phyloP scores from a whole-genome alignment of 352 stramenopile genomes.

The Poterioochromonas sp. region DNA sequence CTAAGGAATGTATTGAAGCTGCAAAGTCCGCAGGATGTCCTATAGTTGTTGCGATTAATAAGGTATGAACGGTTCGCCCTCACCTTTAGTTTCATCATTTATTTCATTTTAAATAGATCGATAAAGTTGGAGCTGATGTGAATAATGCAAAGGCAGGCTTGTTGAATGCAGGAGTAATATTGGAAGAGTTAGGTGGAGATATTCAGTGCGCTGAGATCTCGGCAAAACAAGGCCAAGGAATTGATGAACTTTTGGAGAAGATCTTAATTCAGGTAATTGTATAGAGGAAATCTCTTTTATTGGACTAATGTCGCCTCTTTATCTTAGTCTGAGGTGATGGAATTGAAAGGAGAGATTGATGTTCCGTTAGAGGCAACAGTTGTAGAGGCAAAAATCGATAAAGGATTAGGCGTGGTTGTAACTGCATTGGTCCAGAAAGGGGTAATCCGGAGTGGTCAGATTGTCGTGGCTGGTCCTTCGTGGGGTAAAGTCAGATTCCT shows the following conservation, averaged over 20 bases:
- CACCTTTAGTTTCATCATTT: neutral
- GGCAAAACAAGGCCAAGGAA: slow-evolving; percentile 80
- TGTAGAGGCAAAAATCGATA: slow-evolving; percentile 86
- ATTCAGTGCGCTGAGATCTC: slow-evolving; percentile 86
- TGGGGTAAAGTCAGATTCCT: slow-evolving; percentile 74
- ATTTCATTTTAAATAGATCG: slow-evolving; percentile 38
- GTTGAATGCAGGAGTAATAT: slow-evolving; percentile 76
- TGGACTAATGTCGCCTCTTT: neutral
- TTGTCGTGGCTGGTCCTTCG: slow-evolving; percentile 86
- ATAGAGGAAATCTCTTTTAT: slow-evolving; percentile 34
- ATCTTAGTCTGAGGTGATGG: slow-evolving; percentile 82
- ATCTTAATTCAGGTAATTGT: slow-evolving; percentile 62
- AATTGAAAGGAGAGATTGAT: slow-evolving; percentile 81
- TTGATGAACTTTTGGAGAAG: slow-evolving; percentile 92
- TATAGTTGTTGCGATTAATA: slow-evolving; percentile 93
- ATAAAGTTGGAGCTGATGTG: slow-evolving; percentile 44
- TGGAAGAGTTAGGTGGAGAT: slow-evolving; percentile 85
- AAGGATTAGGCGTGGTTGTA: slow-evolving; percentile 82
- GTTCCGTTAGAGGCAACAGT: slow-evolving; percentile 80
- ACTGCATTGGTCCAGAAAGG: slow-evolving; percentile 93
- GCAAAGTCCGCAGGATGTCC: slow-evolving; percentile 86
- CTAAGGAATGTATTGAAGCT: slow-evolving; percentile 88
- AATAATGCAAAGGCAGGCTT: slow-evolving; percentile 69
- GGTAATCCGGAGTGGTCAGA: slow-evolving; percentile 80
- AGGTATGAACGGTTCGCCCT: slow-evolving; percentile 47